Evolutionary conservation across 1,284 basidiomycete genomes (phyloP).

Genomic region (Cutaneotrichosporon sp.): DNA sequence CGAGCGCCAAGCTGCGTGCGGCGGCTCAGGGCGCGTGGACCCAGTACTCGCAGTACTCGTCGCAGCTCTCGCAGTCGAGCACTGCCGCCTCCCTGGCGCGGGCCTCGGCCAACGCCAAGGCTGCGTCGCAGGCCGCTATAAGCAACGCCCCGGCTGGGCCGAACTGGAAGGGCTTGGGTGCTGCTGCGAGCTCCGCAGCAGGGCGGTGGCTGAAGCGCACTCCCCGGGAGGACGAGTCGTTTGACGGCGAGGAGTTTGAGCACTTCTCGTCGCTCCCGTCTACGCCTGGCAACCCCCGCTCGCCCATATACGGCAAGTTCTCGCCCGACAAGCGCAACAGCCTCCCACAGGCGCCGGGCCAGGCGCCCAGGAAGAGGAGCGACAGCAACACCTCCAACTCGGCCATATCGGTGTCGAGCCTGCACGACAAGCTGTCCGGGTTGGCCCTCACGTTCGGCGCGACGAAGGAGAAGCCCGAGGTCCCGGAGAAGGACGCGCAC

Average conservation of each 20-base stretch:
- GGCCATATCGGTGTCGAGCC: conserved; percentile 25
- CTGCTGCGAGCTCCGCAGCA: conserved; percentile 13
- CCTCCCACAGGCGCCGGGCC: neutral
- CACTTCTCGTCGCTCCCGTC: conserved; percentile 13
- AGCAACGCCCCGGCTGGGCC: conserved; percentile 12
- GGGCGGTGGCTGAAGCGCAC: conserved; percentile 3
- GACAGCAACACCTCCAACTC: conserved; percentile 24
- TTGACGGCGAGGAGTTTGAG: conserved; percentile 25
- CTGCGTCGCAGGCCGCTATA: conserved; percentile 31
- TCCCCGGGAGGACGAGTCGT: conserved; percentile 19
- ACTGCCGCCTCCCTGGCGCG: conserved; percentile 30
- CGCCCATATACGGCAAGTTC: neutral
- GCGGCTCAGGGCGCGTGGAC: conserved; percentile 17
- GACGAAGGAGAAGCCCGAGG: conserved; percentile 4
- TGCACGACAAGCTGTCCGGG: conserved; percentile 29
- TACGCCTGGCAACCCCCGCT: conserved; percentile 6
- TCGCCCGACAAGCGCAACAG: conserved; percentile 7
- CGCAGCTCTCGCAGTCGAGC: conserved; percentile 23
- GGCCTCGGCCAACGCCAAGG: conserved; percentile 31
- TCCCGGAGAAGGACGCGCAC: conserved; percentile 10
- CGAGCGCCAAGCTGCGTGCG: conserved; percentile 17
- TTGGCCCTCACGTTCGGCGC: conserved; percentile 17
- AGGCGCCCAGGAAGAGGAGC: conserved; percentile 12
- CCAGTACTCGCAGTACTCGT: conserved; percentile 22
- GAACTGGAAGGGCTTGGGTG: conserved; percentile 25